Base-by-base conservation (phyloP, 2,329 filamentous ascomycete genomes). In the Fusarium abutilonis region DNA sequence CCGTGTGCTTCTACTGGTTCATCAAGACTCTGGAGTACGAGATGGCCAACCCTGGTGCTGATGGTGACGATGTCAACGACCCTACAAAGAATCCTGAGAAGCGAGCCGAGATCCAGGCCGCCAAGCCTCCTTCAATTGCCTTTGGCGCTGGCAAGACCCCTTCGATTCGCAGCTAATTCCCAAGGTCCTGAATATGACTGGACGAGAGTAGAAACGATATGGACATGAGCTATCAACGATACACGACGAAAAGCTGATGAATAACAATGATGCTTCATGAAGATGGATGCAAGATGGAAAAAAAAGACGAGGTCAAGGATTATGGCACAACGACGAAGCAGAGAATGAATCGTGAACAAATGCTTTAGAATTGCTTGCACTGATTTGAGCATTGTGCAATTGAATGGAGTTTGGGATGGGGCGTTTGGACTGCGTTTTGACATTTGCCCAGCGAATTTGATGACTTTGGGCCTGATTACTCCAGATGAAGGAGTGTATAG, bases 41-140 rank as follows among this genome's bases (percentile, higher is more conserved):
- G 71, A 80, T 80, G 77, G 79, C 77, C 10, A 81, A 80, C 58
- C 79, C 79, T 19, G 78, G 78, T 11, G 78, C 79, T 19, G 79
- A 81, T 60, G 78, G 78, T 23, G 78, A 80, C 52, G 71, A 74
- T 32, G 50, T 66, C 21, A 80, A 80, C 42, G 78, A 80, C 64
- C 78, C 78, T 9, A 79, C 77, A 14, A 73, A 76, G 66, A 80
- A 80, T 60, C 75, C 76, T 1, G 75, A 78, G 63, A 80, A 78
- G 70, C 69, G 67, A 31, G 75, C 74, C 13, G 69, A 71, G 52
- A 60, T 71, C 26, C 66, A 64, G 17, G 45, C 57, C 21, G 15
- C 38, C 45, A 62, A 64, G 55, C 35, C 55, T 5, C 53, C 68
- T 11, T 62, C 68, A 5, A 41, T 63, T 8, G 52, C 44, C n/a